Percentiles rank a stretch among this genome's conserved stretches.
Conservation (phyloP, 495 filamentous ascomycete genomes). For the Tuber magnatum region DNA sequence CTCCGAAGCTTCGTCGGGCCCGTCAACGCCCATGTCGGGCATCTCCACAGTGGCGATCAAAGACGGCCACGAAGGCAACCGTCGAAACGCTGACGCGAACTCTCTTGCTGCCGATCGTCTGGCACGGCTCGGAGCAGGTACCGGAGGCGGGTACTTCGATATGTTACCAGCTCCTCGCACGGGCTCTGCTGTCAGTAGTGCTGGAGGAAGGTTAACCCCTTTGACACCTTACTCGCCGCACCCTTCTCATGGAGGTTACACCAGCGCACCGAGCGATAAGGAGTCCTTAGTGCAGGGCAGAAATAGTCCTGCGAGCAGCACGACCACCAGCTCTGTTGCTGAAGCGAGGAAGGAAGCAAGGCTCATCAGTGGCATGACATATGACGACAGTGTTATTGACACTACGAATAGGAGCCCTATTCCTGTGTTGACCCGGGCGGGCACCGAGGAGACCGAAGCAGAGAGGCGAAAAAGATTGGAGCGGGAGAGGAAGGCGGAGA, state of each 20-base stretch:
- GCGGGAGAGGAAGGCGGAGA: background rate
- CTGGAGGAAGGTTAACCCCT: conserved; percentile 5
- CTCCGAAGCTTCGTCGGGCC: conserved; percentile 20
- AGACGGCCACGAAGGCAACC: conserved; percentile 40
- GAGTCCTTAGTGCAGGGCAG: background rate
- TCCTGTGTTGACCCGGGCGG: conserved; percentile 13
- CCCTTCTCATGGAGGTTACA: background rate
- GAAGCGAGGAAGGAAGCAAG: conserved; percentile 44
- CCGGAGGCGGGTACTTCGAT: conserved; percentile 32
- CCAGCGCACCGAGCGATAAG: conserved; percentile 4
- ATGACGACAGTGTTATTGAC: conserved; percentile 51
- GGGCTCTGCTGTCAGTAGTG: conserved; percentile 3
- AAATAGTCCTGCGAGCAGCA: conserved; percentile 29
- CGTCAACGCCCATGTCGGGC: conserved; percentile 39
- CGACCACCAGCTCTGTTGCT: conserved; percentile 29
- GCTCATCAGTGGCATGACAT: conserved; percentile 53
- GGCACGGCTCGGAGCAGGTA: conserved; percentile 15
- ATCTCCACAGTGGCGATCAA: conserved; percentile 41
- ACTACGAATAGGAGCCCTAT: conserved; percentile 45
- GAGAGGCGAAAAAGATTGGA: background rate
- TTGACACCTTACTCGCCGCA: conserved; percentile 2
- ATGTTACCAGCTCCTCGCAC: conserved; percentile 3
- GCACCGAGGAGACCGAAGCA: conserved; percentile 8
- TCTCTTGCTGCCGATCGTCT: conserved; percentile 27
- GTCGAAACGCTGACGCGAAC: conserved; percentile 18